These are phyloP conservation scores for Scheffersomyces spartinae DNA, from an alignment of 805 yeast species.

Conservation along the genomic window DNA sequence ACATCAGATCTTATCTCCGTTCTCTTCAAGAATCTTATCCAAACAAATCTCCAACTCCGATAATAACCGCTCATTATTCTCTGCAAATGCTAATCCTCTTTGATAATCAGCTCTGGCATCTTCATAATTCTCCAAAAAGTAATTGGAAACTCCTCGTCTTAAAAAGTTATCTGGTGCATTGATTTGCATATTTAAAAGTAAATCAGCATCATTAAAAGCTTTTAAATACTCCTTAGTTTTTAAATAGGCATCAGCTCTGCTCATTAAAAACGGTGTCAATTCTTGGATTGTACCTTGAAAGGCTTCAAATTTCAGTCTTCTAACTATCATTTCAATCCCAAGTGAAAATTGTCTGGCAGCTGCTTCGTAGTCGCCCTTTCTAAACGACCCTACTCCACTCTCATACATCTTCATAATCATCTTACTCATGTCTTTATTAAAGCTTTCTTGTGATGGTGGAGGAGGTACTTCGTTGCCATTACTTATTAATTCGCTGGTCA, in stretches of 20 bases:
- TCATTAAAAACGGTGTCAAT: constrained; percentile 50
- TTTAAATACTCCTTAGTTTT: constrained; percentile 41
- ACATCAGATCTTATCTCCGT: constrained; percentile 34
- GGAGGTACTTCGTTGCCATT: constrained; percentile 41
- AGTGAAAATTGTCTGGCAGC: constrained; percentile 53
- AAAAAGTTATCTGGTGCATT: constrained; percentile 58
- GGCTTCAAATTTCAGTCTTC: constrained; percentile 63
- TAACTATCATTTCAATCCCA: constrained; percentile 56
- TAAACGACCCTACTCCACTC: constrained; percentile 48
- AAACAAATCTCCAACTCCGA: constrained; percentile 37
- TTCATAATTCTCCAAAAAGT: constrained; percentile 49
- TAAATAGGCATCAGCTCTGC: constrained; percentile 60
- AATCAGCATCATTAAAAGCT: constrained; percentile 61
- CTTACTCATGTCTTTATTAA: constrained; percentile 43
- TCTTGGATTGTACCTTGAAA: constrained; percentile 66
- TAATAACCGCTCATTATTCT: constrained; percentile 36
- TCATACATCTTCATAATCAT: constrained; percentile 57
- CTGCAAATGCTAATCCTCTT: constrained; percentile 58
- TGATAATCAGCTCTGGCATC: constrained; percentile 59
- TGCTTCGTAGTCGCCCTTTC: constrained; percentile 41
- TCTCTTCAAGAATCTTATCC: constrained; percentile 41
- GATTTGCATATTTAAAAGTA: constrained; percentile 48
- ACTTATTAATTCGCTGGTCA: constrained; percentile 26
- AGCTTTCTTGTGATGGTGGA: constrained; percentile 39
- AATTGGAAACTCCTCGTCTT: constrained; percentile 55